A percentile compares a stretch with the other conserved stretches of the same genome.
phyloP scores from a whole-genome alignment of 257 asterid species.

The Solanum chiquidenum region DNA sequence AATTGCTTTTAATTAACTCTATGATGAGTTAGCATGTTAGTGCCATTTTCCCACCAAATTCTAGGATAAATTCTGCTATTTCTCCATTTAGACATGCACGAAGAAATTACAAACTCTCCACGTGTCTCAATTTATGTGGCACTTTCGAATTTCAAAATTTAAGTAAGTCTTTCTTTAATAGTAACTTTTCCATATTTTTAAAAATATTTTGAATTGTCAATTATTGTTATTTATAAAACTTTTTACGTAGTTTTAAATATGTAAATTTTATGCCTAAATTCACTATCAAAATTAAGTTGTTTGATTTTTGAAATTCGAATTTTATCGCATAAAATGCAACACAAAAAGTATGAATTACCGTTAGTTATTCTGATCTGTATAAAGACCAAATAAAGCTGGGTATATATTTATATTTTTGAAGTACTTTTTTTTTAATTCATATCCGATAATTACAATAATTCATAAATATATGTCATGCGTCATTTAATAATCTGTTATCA shows the following conservation, averaged over 20 bases:
- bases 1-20: not conserved
- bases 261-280: not conserved
- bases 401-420: too few species aligned
- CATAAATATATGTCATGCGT: not conserved
- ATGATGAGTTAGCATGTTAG: not conserved
- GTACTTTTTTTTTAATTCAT: too few species aligned
- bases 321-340: not conserved
- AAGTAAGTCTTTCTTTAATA: accelerated
- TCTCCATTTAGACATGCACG: not conserved
- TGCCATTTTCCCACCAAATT: not conserved
- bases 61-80: not conserved
- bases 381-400: too few species aligned
- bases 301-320: too few species aligned
- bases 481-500: not conserved
- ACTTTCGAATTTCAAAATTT: too few species aligned
- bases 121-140: not conserved
- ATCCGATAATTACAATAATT: too few species aligned
- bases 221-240: too few species aligned
- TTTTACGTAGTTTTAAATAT: too few species aligned
- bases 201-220: too few species aligned
- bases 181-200: too few species aligned
- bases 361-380: not conserved
- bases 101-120: not conserved
- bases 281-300: too few species aligned
- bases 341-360: not conserved